A percentile compares a stretch with the other conserved stretches of the same genome.
phyloP scores from a whole-genome alignment of 495 filamentous ascomycete species.

The Penicillium salamii region DNA sequence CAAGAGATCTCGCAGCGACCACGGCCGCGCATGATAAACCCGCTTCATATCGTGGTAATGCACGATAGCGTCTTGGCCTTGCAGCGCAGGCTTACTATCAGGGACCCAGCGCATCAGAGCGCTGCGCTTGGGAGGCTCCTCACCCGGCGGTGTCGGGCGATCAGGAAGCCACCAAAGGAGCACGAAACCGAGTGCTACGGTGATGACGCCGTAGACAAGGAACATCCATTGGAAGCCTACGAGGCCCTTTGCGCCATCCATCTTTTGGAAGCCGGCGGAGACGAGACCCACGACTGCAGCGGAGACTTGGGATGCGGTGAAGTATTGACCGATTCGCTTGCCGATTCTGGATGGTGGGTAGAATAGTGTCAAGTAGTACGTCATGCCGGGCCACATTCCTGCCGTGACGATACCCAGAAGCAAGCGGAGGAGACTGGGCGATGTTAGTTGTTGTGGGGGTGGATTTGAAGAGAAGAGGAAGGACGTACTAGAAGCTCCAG shows the following conservation, averaged over 20 bases:
- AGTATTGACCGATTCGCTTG: conserved; percentile 86
- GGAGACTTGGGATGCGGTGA: conserved; percentile 84
- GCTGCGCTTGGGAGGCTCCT: conserved; percentile 31
- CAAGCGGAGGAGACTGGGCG: conserved; percentile 68
- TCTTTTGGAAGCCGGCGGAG: conserved; percentile 86
- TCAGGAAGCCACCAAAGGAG: conserved; percentile 91
- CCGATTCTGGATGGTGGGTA: conserved; percentile 84
- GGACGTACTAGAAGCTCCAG: conserved; percentile 78
- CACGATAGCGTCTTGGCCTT: conserved; percentile 71
- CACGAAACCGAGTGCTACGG: conserved; percentile 62
- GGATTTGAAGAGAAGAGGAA: background rate
- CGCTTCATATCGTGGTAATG: conserved; percentile 83
- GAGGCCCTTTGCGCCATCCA: conserved; percentile 74
- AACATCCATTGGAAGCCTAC: conserved; percentile 97
- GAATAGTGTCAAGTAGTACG: conserved; percentile 89
- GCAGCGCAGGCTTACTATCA: conserved; percentile 63
- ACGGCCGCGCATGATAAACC: conserved; percentile 69
- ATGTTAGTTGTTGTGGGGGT: conserved; percentile 7
- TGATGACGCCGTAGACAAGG: conserved; percentile 77
- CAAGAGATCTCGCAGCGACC: conserved; percentile 66
- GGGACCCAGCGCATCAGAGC: conserved; percentile 60
- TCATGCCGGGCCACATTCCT: conserved; percentile 95
- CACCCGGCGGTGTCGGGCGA: conserved; percentile 68
- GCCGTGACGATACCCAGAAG: conserved; percentile 85
- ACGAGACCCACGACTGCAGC: conserved; percentile 88